phyloP scores from a whole-genome alignment of 768 basidiomycete genomes.

The Paxillus ammoniavirescens region DNA sequence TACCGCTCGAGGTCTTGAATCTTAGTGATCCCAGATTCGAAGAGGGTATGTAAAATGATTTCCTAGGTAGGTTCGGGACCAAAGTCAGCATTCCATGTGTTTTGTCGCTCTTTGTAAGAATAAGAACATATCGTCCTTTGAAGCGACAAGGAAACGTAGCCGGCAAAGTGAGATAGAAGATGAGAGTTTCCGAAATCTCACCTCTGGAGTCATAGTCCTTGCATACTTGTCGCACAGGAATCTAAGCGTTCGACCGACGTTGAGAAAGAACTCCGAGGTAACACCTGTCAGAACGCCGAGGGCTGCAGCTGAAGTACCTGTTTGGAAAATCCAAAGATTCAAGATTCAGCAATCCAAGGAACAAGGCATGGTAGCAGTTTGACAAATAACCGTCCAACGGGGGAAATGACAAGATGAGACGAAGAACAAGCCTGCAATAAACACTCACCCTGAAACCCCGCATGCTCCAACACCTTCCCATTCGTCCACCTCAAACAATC shows the following conservation, averaged over 20 bases:
- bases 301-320: slow-evolving; percentile 74
- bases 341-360: not conserved
- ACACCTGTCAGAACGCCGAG: slow-evolving; percentile 78
- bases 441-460: slow-evolving; percentile 83
- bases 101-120: not conserved
- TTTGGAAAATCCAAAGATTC: not conserved
- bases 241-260: slow-evolving; percentile 84
- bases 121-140: not conserved
- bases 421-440: not conserved
- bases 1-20: slow-evolving; percentile 83
- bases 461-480: slow-evolving; percentile 80
- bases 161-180: not conserved
- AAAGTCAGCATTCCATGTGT: slow-evolving; percentile 4
- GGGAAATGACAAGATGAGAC: not conserved
- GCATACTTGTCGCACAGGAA: slow-evolving; percentile 81
- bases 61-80: slow-evolving; percentile 51
- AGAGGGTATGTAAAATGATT: slow-evolving; percentile 88
- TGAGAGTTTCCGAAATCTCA: slow-evolving; percentile 32
- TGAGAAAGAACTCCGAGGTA: slow-evolving; percentile 76
- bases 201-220: slow-evolving; percentile 81
- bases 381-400: not conserved
- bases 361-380: not conserved
- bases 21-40: slow-evolving; percentile 82
- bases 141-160: not conserved
- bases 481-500: slow-evolving; percentile 73